Evolutionary conservation across 2,329 filamentous ascomycete genomes (phyloP).

Genomic region (Claviceps sp.): DNA sequence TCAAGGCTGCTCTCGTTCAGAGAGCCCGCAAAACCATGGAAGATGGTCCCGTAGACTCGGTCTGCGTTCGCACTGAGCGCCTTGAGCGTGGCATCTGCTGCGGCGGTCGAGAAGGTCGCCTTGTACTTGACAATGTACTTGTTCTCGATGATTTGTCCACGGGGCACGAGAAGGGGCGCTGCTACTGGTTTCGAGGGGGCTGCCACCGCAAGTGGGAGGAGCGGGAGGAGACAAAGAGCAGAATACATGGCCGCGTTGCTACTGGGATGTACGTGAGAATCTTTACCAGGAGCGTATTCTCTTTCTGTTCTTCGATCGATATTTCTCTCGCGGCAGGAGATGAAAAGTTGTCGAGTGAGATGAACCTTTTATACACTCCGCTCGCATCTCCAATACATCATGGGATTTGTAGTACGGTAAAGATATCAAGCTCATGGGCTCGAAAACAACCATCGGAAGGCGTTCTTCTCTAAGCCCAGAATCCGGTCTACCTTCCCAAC

Average conservation of each 20-base stretch:
- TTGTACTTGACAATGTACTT: constrained; percentile 20
- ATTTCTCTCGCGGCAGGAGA: no score
- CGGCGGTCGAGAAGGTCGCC: constrained; percentile 6
- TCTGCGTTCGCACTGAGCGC: constrained; percentile 10
- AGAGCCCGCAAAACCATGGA: constrained; percentile 13
- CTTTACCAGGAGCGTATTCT: no score
- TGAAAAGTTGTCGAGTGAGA: no score
- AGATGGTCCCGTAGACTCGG: constrained; percentile 11
- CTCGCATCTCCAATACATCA: no score
- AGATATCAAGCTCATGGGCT: no score
- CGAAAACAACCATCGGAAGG: no score
- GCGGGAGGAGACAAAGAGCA: constrained; percentile 8
- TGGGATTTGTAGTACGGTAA: no score
- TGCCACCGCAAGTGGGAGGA: constrained; percentile 11
- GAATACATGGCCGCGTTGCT: neutral
- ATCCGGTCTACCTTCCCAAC: neutral
- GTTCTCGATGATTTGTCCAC: constrained; percentile 11
- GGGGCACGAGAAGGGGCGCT: constrained; percentile 14
- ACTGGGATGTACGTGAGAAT: neutral
- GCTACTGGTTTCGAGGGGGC: constrained; percentile 9
- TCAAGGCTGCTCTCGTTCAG: constrained; percentile 11
- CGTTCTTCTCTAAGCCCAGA: no score
- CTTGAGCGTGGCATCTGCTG: constrained; percentile 8
- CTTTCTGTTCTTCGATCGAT: no score
- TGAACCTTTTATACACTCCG: no score